A percentile compares a stretch with the other conserved stretches of the same genome.
These are phyloP conservation scores for Backusella macrospora DNA, from an alignment of 192 early-diverging fungal species.

Conservation along the genomic window DNA sequence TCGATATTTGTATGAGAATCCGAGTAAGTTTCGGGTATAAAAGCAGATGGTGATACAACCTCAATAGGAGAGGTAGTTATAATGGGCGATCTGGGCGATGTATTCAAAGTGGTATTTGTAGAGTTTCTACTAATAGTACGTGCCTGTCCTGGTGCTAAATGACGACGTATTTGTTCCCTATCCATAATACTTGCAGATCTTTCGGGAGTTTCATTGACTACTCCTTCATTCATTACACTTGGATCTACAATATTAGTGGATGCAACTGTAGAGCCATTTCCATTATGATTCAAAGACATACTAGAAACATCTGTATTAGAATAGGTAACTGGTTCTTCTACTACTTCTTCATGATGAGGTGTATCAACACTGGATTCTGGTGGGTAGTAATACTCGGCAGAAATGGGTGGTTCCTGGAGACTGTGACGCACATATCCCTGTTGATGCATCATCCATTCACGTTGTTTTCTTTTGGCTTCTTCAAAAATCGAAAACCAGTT, in stretches of 20 bases:
- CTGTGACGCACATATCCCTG: not conserved
- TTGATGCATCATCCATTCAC: constrained; percentile 29
- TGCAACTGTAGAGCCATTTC: not conserved
- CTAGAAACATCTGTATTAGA: constrained; percentile 18
- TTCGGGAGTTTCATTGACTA: not conserved
- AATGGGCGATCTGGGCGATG: not conserved
- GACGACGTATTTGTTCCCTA: constrained; percentile 19
- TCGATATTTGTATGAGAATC: constrained; percentile 19
- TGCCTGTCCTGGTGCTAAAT: constrained; percentile 16
- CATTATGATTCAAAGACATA: constrained; percentile 8
- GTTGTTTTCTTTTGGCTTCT: constrained; percentile 38
- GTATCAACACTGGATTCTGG: not conserved
- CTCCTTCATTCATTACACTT: not conserved
- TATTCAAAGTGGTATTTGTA: not conserved
- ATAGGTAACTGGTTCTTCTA: not conserved
- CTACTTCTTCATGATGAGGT: not conserved
- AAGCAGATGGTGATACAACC: not conserved
- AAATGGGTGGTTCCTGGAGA: not conserved
- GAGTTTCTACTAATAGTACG: not conserved
- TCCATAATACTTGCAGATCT: constrained; percentile 16
- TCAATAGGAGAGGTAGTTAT: not conserved
- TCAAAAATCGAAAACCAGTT: constrained; percentile 45
- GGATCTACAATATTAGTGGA: not conserved
- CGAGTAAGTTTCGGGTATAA: not conserved
- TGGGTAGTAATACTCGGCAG: not conserved